Percentiles rank a stretch among this genome's conserved stretches.
phyloP scores from a whole-genome alignment of 257 asterid species.

The Nicotiana tabacum region DNA sequence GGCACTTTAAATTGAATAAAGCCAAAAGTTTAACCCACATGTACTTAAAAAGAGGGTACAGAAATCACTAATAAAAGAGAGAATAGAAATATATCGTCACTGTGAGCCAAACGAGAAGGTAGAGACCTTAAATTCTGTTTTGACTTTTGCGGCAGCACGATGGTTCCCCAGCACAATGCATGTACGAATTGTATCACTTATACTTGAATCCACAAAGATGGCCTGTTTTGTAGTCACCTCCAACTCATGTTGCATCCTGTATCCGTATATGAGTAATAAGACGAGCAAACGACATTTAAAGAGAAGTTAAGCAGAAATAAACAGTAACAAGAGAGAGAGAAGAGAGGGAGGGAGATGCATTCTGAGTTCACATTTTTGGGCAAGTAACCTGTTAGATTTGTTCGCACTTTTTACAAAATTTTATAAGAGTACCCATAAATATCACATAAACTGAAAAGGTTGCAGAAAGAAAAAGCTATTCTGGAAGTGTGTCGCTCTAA shows the following conservation, averaged over 20 bases:
- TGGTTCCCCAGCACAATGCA: constrained; percentile 89
- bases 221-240: constrained; percentile 85
- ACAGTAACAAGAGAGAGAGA: neutral
- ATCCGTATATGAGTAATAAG: neutral
- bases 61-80: neutral
- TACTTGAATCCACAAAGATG: constrained; percentile 90
- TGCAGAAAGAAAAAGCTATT: neutral
- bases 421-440: neutral
- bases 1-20: neutral
- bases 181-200: constrained; percentile 93
- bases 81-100: neutral
- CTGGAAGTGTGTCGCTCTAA: neutral
- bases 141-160: constrained; percentile 75
- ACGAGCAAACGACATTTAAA: neutral
- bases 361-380: neutral
- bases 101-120: constrained; percentile 3
- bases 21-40: neutral
- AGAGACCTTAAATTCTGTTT: constrained; percentile 80
- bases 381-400: neutral
- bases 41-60: constrained; percentile 5
- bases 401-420: neutral
- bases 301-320: neutral
- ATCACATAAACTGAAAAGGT: neutral
- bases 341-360: neutral
- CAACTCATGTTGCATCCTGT: constrained; percentile 82